Evolutionary conservation across 192 early-diverging fungal genomes (phyloP), one percentile per base, ranked within the genome.

Genomic region (Coemansia sp.): DNA sequence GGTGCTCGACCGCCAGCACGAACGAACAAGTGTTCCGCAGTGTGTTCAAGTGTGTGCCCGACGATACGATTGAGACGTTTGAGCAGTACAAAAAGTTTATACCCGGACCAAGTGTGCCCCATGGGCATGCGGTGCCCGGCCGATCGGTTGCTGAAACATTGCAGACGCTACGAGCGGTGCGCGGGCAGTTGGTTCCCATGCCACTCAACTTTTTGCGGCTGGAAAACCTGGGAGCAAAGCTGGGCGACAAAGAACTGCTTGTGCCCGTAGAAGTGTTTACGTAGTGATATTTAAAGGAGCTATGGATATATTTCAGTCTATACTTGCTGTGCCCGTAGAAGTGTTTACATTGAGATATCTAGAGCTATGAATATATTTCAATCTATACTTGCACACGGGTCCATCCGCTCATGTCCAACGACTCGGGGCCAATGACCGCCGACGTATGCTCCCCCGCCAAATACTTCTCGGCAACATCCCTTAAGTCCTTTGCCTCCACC

Each of bases 31-130:
- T 84, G 32, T 92, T 92, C 71, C 79, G 94, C 24, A 85, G 91
- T 17, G 88, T 94, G 8, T 95, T 95, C 79, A 87, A 87, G 29
- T 92, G 90, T 70, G 87, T 93, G 17, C 94, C 94, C 14, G 93
- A 95, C 61, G 88, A 94, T 53, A 90, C 90, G 0, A 83, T 90
- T 29, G 77, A 79, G 48, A 88, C 64, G 29, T 90, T 87, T 82
- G 73, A 85, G 15, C 79, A 81, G 69, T 84, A 84, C 57, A 73
- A 67, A 38, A 67, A 49, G 56, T 84, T 84, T 49, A 75, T 84
- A 12, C 74, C 82, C 2, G 69, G 80, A 2, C 68, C 63, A n/a
- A 52, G 67, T 11, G 68, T 72, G 37, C 78, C 79, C 6, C 56
- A 69, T n/a, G 78, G 82, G 19, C 82, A 77, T 47, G 66, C 75